A percentile compares a stretch with the other conserved stretches of the same genome.
phyloP scores from a whole-genome alignment of 2,329 filamentous ascomycete species.

The Elsinoe perseae region DNA sequence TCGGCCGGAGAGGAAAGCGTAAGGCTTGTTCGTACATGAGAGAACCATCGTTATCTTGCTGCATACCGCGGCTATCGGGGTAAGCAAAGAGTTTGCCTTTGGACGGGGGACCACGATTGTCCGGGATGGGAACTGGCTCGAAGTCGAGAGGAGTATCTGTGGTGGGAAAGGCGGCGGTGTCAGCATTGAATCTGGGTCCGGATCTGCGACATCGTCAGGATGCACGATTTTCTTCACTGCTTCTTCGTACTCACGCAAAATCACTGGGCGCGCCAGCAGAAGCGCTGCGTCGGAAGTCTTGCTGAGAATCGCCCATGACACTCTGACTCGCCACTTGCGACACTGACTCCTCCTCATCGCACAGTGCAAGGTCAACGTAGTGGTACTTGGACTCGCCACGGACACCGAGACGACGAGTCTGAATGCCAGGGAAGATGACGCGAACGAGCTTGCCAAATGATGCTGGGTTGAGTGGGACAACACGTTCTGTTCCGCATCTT shows the following conservation, averaged over 20 bases:
- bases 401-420: constrained; percentile 84
- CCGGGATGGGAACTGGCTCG: constrained; percentile 22
- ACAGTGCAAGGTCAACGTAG: constrained; percentile 55
- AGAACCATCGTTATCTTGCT: constrained; percentile 34
- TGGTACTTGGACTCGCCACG: constrained; percentile 98
- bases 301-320: constrained; percentile 18
- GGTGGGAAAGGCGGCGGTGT: constrained; percentile 41
- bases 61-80: constrained; percentile 37
- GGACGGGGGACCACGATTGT: constrained; percentile 34
- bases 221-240: constrained; percentile 20
- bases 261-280: constrained; percentile 28
- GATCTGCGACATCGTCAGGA: constrained; percentile 16
- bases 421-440: constrained; percentile 90
- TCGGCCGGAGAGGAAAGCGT: constrained; percentile 52
- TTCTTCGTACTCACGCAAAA: constrained; percentile 20
- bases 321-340: constrained; percentile 19
- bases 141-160: constrained; percentile 28
- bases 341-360: constrained; percentile 34
- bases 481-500: constrained; percentile 83
- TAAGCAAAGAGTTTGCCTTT: constrained; percentile 41
- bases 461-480: constrained; percentile 90
- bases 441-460: constrained; percentile 96
- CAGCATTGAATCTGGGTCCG: constrained; percentile 40
- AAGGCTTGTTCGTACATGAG: constrained; percentile 55
- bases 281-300: constrained; percentile 23